Percentiles rank a stretch among this genome's conserved stretches.
Evolutionary conservation across 2,329 filamentous ascomycete genomes (phyloP).

Genomic region (Hymenoscyphus infarciens): DNA sequence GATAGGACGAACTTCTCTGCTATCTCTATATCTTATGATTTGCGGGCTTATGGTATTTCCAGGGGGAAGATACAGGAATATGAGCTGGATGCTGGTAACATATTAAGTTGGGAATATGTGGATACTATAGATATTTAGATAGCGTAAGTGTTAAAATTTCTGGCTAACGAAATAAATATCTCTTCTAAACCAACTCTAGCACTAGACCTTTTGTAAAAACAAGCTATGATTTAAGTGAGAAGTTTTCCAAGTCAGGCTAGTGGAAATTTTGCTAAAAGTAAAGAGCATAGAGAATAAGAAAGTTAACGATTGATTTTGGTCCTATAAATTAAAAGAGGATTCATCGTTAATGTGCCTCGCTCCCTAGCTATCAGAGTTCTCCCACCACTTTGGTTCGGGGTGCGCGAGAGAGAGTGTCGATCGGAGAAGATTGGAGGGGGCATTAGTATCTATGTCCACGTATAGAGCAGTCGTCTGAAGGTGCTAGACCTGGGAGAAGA

Average conservation of each 20-base stretch:
- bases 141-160: neutral
- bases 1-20: neutral
- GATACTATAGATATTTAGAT: neutral
- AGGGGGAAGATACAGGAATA: neutral
- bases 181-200: neutral
- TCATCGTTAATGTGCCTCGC: conserved; percentile 22
- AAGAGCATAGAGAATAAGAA: too few species aligned
- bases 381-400: conserved; percentile 21
- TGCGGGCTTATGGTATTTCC: neutral
- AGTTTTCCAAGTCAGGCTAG: too few species aligned
- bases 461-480: conserved; percentile 17
- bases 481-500: conserved; percentile 20
- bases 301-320: neutral
- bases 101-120: neutral
- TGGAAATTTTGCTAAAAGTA: too few species aligned
- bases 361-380: conserved; percentile 18
- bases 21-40: neutral
- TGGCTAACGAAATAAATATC: neutral
- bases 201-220: too few species aligned
- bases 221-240: too few species aligned
- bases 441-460: conserved; percentile 21
- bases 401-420: conserved; percentile 15
- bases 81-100: neutral
- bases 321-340: conserved; percentile 22
- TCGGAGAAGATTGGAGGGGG: conserved; percentile 13